Evolutionary conservation across 257 asterid species (phyloP).

Genomic region (Nyctanthes arbortristis): DNA sequence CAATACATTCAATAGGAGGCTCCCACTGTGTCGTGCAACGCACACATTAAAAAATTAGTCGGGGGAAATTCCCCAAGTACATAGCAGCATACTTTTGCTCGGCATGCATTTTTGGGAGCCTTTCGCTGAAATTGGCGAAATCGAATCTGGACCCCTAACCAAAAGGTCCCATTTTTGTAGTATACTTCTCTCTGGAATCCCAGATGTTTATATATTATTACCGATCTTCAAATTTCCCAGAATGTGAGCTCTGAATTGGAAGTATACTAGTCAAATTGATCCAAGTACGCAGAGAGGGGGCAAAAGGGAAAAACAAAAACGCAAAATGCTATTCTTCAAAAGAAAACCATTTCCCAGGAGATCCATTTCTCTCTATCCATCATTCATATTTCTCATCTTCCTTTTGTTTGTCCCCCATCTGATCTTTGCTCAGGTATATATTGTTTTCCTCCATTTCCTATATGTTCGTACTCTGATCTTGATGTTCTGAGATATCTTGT

Average conservation of each 20-base stretch:
- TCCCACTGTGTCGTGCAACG: no score
- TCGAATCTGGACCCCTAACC: background rate
- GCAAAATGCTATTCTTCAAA: background rate
- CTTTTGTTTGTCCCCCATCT: constrained; percentile 12
- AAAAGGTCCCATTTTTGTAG: background rate
- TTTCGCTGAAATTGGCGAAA: background rate
- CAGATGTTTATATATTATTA: background rate
- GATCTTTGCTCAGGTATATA: constrained; percentile 32
- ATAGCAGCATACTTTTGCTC: background rate
- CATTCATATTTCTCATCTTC: constrained; percentile 24
- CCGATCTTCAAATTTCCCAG: background rate
- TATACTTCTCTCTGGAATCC: background rate
- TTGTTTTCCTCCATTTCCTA: background rate
- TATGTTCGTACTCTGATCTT: constrained; percentile 11
- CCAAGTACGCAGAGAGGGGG: no score
- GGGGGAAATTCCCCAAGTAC: no score
- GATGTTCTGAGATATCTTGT: constrained; percentile 9
- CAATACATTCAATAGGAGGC: no score
- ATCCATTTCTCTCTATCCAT: constrained; percentile 16
- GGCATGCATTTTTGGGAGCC: background rate
- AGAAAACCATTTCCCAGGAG: constrained; percentile 12
- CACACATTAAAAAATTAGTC: no score
- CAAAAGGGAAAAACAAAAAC: no score
- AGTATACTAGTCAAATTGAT: background rate
- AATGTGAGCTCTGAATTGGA: background rate